These are phyloP conservation scores for Monascus purpureus DNA, from an alignment of 495 filamentous ascomycete genomes.

Conservation along the genomic window DNA sequence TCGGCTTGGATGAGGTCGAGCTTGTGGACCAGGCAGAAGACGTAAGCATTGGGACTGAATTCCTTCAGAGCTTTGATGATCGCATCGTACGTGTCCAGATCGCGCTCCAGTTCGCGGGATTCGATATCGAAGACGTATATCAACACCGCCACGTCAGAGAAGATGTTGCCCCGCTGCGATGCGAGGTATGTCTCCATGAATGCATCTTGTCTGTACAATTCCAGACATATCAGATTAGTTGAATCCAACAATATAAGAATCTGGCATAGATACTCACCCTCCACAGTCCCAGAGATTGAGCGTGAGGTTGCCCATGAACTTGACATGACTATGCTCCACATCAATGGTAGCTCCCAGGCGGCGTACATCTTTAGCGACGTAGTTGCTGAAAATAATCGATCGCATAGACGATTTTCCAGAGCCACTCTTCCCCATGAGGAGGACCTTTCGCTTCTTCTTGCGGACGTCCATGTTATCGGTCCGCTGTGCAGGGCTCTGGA, in stretches of 20 bases:
- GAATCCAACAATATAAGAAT: neutral
- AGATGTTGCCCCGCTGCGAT: constrained; percentile 87
- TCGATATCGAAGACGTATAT: constrained; percentile 99
- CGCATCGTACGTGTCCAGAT: constrained; percentile 74
- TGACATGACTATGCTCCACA: constrained; percentile 93
- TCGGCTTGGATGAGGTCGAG: constrained; percentile 89
- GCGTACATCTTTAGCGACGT: constrained; percentile 90
- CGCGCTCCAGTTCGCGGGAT: constrained; percentile 79
- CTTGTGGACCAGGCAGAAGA: constrained; percentile 94
- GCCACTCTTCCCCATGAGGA: constrained; percentile 76
- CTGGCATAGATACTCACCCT: constrained; percentile 38
- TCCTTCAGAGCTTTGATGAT: constrained; percentile 77
- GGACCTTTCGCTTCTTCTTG: constrained; percentile 44
- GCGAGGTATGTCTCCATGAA: constrained; percentile 97
- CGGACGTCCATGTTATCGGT: constrained; percentile 28
- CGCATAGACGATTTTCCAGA: constrained; percentile 99
- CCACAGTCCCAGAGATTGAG: constrained; percentile 98
- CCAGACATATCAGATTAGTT: constrained; percentile 2
- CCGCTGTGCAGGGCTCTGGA: constrained; percentile 3
- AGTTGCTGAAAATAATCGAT: constrained; percentile 96
- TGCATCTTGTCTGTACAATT: constrained; percentile 64
- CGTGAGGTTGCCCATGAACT: constrained; percentile 93
- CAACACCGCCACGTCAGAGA: constrained; percentile 86
- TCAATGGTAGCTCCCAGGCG: constrained; percentile 95
- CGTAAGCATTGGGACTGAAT: constrained; percentile 66